Percentiles rank a stretch among this genome's conserved stretches.
phyloP scores from a whole-genome alignment of 768 basidiomycete species.

The Macrolepiota fuliginosa region DNA sequence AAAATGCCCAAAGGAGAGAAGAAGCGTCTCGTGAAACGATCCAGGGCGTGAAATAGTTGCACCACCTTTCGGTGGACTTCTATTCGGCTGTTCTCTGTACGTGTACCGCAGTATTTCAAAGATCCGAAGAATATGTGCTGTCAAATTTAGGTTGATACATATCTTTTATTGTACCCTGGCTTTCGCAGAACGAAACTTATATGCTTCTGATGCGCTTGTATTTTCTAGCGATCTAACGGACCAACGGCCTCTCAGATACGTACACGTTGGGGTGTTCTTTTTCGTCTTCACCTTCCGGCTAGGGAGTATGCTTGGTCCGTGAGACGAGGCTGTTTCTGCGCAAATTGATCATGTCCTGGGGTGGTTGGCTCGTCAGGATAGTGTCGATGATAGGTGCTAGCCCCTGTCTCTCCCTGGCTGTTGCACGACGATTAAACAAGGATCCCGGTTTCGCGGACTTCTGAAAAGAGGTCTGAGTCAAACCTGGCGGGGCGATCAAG shows the following conservation, averaged over 20 bases:
- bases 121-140: not conserved
- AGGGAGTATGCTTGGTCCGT: too few relatives aligned
- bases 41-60: constrained; percentile 16
- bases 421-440: not conserved
- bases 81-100: not conserved
- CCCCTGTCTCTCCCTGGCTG: not conserved
- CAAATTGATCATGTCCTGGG: too few relatives aligned
- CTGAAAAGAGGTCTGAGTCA: not conserved
- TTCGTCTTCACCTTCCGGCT: too few relatives aligned
- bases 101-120: not conserved
- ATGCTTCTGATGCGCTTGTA: not conserved
- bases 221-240: not conserved
- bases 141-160: not conserved
- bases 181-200: not conserved
- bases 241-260: not conserved
- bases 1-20: constrained; percentile 98
- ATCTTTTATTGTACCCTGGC: not conserved
- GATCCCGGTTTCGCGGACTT: not conserved
- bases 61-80: not conserved
- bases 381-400: not conserved
- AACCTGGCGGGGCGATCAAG: not conserved
- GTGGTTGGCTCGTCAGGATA: too few relatives aligned
- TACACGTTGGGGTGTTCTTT: not conserved
- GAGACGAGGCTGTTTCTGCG: too few relatives aligned
- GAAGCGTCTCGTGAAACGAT: constrained; percentile 74